Conservation (phyloP, 179 eudicot species). For the Silene noctiflora region DNA sequence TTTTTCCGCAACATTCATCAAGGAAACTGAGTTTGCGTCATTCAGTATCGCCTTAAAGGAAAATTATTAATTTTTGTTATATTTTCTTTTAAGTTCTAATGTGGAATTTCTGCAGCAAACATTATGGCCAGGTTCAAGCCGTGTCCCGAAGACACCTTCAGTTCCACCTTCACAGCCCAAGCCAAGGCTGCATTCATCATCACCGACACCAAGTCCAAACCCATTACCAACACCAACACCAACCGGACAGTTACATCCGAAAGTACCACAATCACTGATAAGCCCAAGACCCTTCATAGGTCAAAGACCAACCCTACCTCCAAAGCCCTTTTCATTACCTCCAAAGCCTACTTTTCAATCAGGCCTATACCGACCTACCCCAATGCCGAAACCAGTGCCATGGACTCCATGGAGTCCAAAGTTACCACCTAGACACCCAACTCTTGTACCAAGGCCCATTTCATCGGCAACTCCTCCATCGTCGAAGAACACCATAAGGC, state of each 20-base stretch:
- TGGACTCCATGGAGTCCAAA: not conserved
- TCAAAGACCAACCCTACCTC: conserved; percentile 17
- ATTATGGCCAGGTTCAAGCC: conserved; percentile 3
- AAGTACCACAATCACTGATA: not conserved
- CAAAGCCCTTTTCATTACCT: conserved; percentile 1
- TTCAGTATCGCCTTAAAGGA: not conserved
- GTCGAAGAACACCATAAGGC: too few relatives aligned
- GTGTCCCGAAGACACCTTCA: not conserved
- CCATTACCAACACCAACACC: not conserved
- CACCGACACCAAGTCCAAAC: not conserved
- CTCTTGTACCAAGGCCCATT: not conserved
- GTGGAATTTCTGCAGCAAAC: conserved; percentile 21
- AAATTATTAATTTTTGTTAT: not conserved
- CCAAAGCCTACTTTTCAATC: conserved; percentile 10
- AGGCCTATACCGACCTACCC: not conserved
- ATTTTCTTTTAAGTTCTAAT: not conserved
- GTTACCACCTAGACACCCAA: too few relatives aligned
- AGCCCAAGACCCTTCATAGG: conserved; percentile 13
- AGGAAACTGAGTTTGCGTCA: not conserved
- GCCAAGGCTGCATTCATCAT: not conserved
- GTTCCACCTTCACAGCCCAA: not conserved
- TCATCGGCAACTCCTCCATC: too few relatives aligned
- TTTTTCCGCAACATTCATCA: too few relatives aligned
- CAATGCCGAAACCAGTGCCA: not conserved
- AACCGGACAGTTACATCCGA: not conserved